Percentiles rank a stretch among this genome's conserved stretches.
Evolutionary conservation across 2,329 filamentous ascomycete genomes (phyloP).

Genomic region (Talaromyces sp.): DNA sequence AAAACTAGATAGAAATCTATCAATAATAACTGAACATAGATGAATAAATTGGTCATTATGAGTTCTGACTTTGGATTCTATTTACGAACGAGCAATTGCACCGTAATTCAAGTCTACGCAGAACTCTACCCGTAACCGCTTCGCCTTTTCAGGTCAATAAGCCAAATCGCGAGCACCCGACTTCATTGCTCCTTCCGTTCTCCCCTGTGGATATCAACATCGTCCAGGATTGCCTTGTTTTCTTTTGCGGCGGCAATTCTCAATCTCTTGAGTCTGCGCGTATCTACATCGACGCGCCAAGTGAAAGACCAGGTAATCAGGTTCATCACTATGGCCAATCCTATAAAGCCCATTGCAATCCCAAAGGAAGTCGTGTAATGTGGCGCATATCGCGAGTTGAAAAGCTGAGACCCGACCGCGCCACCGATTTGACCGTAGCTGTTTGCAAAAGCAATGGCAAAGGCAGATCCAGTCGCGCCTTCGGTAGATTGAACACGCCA

Average conservation of each 20-base stretch:
- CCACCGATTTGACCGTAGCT: constrained; percentile 23
- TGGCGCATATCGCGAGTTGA: constrained; percentile 21
- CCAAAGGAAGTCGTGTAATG: constrained; percentile 20
- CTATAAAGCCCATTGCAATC: constrained; percentile 18
- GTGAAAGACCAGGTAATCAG: background rate
- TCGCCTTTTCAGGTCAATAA: background rate
- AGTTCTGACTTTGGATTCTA: background rate
- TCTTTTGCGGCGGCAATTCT: background rate
- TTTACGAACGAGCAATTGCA: background rate
- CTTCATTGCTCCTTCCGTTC: background rate
- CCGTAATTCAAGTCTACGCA: background rate
- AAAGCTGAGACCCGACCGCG: constrained; percentile 21
- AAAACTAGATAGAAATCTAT: background rate
- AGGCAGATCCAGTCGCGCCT: background rate
- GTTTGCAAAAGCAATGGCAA: constrained; percentile 22
- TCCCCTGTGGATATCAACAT: background rate
- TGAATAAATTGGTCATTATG: background rate
- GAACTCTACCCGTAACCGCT: background rate
- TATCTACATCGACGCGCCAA: background rate
- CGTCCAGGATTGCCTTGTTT: background rate
- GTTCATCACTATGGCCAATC: background rate
- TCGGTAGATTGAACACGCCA: background rate
- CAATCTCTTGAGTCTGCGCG: background rate
- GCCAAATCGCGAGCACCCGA: background rate
- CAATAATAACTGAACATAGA: background rate